These are phyloP conservation scores for Haberlea rhodopensis DNA, from an alignment of 257 asterid genomes.

Conservation along the genomic window DNA sequence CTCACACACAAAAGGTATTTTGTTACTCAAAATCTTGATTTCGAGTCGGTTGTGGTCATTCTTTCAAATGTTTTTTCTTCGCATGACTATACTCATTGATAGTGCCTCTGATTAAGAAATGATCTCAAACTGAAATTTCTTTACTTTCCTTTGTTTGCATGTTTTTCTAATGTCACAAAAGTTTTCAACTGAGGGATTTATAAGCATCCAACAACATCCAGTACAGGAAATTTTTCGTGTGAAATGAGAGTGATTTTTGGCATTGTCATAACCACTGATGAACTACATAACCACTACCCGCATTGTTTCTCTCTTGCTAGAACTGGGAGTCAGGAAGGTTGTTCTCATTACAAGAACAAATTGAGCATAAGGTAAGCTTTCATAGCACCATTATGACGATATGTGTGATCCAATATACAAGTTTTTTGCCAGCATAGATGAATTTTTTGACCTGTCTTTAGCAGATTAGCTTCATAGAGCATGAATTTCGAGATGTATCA, in stretches of 20 bases:
- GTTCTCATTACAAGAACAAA: conserved; percentile 90
- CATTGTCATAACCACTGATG: conserved; percentile 9
- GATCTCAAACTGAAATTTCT: neutral
- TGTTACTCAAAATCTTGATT: conserved; percentile 7
- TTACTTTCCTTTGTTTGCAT: too few relatives aligned
- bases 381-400: conserved; percentile 2
- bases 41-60: conserved; percentile 3
- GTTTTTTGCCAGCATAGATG: conserved; percentile 1
- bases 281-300: conserved; percentile 21
- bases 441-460: conserved; percentile 13
- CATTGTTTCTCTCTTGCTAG: conserved; percentile 40
- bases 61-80: neutral
- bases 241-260: too few relatives aligned
- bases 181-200: neutral
- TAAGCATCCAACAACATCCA: too few relatives aligned
- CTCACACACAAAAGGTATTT: conserved; percentile 70
- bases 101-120: neutral
- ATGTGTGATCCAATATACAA: neutral
- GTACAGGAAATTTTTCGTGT: too few relatives aligned
- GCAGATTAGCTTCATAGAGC: conserved; percentile 72
- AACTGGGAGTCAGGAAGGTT: conserved; percentile 72
- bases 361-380: conserved; percentile 68
- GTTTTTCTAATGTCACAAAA: too few relatives aligned
- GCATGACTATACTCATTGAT: neutral
- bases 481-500: conserved; percentile 51